These are phyloP conservation scores for Cryoendolithus antarcticus DNA, from an alignment of 2,329 filamentous ascomycete species.

Conservation along the genomic window DNA sequence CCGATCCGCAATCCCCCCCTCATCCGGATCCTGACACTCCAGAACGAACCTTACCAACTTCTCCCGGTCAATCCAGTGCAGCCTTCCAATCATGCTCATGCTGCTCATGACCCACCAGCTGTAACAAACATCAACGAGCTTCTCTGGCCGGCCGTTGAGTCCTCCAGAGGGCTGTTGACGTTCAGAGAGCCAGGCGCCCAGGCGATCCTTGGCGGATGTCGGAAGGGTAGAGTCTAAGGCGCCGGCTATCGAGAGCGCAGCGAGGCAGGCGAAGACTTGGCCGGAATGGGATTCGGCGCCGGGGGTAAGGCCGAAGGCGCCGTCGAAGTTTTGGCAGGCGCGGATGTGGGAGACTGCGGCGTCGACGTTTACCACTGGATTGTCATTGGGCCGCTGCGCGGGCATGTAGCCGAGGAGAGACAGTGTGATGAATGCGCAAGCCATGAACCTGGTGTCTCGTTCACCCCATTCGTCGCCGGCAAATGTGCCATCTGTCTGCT, in stretches of 20 bases:
- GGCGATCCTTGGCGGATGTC: constrained; percentile 54
- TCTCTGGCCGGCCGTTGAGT: constrained; percentile 88
- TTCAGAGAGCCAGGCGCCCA: constrained; percentile 87
- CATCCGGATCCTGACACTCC: constrained; percentile 71
- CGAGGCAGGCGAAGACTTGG: constrained; percentile 91
- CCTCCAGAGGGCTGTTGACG: constrained; percentile 78
- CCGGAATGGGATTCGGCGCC: constrained; percentile 90
- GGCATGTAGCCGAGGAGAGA: constrained; percentile 67
- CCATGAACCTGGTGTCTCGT: constrained; percentile 87
- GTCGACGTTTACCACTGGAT: constrained; percentile 55
- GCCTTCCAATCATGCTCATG: constrained; percentile 71
- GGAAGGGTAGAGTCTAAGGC: constrained; percentile 59
- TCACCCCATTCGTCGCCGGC: constrained; percentile 94
- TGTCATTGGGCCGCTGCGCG: constrained; percentile 12
- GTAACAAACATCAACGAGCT: constrained; percentile 93
- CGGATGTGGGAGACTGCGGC: constrained; percentile 70
- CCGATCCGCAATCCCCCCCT: constrained; percentile 77
- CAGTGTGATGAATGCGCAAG: constrained; percentile 76
- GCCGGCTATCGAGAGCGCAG: constrained; percentile 70
- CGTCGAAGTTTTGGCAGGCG: constrained; percentile 84
- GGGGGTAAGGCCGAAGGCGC: constrained; percentile 79
- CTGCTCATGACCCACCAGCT: constrained; percentile 98
- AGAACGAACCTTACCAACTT: constrained; percentile 75
- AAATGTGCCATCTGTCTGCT: constrained; percentile 75
- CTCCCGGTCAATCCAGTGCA: constrained; percentile 85